Conservation (phyloP, 306 rosid genomes). For the Abrus precatorius region DNA sequence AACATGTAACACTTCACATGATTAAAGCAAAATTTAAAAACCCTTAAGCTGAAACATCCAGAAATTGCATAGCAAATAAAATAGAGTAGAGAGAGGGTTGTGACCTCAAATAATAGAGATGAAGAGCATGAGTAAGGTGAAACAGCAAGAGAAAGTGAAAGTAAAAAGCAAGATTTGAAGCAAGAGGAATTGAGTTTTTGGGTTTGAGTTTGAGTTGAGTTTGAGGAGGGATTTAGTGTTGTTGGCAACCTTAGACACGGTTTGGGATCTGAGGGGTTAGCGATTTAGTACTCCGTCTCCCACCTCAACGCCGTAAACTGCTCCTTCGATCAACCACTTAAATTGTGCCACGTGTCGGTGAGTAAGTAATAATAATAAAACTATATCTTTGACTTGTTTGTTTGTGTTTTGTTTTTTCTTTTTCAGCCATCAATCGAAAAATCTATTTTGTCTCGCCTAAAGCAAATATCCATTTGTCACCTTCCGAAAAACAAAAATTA, state of each 20-base stretch:
- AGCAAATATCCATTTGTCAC: neutral
- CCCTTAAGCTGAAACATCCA: neutral
- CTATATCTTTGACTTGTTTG: neutral
- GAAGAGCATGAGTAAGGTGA: neutral
- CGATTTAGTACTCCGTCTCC: neutral
- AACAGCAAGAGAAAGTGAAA: neutral
- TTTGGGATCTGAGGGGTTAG: neutral
- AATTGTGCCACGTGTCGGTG: neutral
- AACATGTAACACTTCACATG: neutral
- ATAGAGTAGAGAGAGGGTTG: slow-evolving; percentile 3
- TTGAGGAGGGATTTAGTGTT: no score
- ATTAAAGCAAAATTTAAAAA: neutral
- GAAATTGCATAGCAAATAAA: neutral
- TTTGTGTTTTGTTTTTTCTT: no score
- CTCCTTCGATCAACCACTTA: slow-evolving; percentile 8
- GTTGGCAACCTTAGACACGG: neutral
- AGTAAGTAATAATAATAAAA: neutral
- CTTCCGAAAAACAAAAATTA: no score
- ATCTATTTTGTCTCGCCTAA: neutral
- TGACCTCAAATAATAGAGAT: slow-evolving; percentile 41
- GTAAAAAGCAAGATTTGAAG: slow-evolving; percentile 7
- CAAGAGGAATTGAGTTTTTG: neutral
- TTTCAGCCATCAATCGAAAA: neutral
- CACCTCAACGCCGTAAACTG: slow-evolving; percentile 6
- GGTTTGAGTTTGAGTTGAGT: neutral